Evolutionary conservation across 78 protist genomes (phyloP), one percentile per base, ranked within the genome.

Genomic region (Speleostelium caveatum): DNA sequence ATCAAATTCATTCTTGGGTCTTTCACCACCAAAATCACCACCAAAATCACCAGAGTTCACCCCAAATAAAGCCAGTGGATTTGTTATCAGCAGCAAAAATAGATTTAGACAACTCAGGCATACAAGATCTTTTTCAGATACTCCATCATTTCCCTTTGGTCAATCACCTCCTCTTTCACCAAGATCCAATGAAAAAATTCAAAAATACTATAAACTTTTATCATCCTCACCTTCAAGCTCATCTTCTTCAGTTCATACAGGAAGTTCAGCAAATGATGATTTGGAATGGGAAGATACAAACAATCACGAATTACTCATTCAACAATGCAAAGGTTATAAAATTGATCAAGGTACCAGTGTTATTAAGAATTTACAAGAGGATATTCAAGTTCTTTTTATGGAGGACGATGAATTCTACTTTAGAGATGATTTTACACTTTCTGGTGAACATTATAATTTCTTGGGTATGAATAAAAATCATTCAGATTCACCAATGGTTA

Each of bases 401-500:
- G 91, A 83, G 3, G 91, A 67, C 0, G 91, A 83, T 59, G 91
- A 83, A 8, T 60, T 39, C 26, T 63, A 68, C 32, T 83, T 60
- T 16, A 3, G 21, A 14, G 79, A 83, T 39, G 91, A 83, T 41
- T 83, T 83, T 17, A 17, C 26, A 16, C 26, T 35, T 22, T 4
- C 6, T 5, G n/a, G n/a, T 45, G 74, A 83, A 14, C 91, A 83
- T 42, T 49, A 49, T 28, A 83, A 83, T 45, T 83, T 69, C 91
- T 61, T 83, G 21, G 91, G 91, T 17, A 53, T 39, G 7, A 69
- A 60, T 30, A 83, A 83, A 19, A 45, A 66, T 38, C 61, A 73
- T 35, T 67, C 77, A 14, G 89, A 68, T 21, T 59, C 59, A 24
- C 73, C 71, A 6, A 45, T 83, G 59, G 39, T 55, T 32, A 59